Conservation (phyloP, 495 filamentous ascomycete genomes). For the Corynascus novoguineensis region DNA sequence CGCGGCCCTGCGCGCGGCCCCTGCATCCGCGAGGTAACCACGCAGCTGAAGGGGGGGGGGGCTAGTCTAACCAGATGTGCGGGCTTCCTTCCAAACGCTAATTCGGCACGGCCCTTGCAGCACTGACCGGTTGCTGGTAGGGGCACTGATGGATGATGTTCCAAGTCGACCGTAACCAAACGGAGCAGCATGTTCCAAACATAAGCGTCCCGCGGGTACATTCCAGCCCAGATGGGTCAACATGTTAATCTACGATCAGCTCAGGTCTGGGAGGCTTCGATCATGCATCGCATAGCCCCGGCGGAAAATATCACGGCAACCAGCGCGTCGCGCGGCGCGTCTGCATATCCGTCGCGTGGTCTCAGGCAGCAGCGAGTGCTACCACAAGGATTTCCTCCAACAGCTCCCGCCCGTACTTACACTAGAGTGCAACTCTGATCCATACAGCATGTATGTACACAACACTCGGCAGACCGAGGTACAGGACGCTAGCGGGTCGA, state of each 20-base stretch:
- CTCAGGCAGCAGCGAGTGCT: constrained; percentile 9
- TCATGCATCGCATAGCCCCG: background rate
- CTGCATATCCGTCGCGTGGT: background rate
- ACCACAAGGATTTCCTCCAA: background rate
- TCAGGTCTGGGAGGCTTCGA: background rate
- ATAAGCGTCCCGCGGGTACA: background rate
- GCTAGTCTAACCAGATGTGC: background rate
- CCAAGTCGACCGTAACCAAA: too few species aligned
- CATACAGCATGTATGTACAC: too few species aligned
- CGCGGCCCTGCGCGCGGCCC: constrained; percentile 19
- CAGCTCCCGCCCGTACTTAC: background rate
- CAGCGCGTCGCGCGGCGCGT: constrained; percentile 7
- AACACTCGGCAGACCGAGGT: background rate
- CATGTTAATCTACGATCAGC: constrained; percentile 8
- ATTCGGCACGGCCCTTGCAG: constrained; percentile 1
- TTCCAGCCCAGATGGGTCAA: constrained; percentile 6
- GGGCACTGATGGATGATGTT: too few species aligned
- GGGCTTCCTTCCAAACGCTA: constrained; percentile 13
- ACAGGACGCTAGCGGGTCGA: background rate
- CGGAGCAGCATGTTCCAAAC: too few species aligned
- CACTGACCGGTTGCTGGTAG: background rate
- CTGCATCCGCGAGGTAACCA: constrained; percentile 6
- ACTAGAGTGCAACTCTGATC: too few species aligned
- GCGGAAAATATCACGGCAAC: background rate
- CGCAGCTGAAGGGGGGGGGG: constrained; percentile 4